Conservation (phyloP, 768 basidiomycete species). For the Pholiota molesta region DNA sequence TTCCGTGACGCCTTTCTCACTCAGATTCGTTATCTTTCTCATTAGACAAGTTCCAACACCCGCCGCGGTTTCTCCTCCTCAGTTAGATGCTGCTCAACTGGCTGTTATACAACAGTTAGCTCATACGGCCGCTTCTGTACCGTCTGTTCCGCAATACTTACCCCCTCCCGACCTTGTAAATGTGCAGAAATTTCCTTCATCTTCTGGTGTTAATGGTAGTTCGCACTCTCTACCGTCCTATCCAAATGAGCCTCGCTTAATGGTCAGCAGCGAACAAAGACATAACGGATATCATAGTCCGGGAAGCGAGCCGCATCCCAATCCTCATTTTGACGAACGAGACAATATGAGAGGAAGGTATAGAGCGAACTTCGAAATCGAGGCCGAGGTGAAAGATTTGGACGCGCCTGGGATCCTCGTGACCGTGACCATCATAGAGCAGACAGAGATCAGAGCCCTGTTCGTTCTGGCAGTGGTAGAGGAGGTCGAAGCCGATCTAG, state of each 20-base stretch:
- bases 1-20: not conserved
- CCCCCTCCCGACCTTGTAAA: slow-evolving; percentile 31
- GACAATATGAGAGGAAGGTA: slow-evolving; percentile 51
- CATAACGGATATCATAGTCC: slow-evolving; percentile 52
- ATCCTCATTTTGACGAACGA: slow-evolving; percentile 55
- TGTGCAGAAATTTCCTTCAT: slow-evolving; percentile 32
- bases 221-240: slow-evolving; percentile 38
- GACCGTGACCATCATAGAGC: slow-evolving; percentile 55
- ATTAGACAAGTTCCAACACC: slow-evolving; percentile 68
- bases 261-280: slow-evolving; percentile 42
- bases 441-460: slow-evolving; percentile 40
- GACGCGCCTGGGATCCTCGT: slow-evolving; percentile 61
- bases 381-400: slow-evolving; percentile 52
- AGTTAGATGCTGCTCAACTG: slow-evolving; percentile 59
- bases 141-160: slow-evolving; percentile 35
- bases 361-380: slow-evolving; percentile 63
- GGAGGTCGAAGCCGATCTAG: slow-evolving; percentile 68
- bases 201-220: slow-evolving; percentile 37
- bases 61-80: slow-evolving; percentile 36
- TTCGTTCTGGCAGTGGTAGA: slow-evolving; percentile 40
- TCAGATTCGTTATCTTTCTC: slow-evolving; percentile 6
- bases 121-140: slow-evolving; percentile 51
- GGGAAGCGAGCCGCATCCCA: slow-evolving; percentile 51
- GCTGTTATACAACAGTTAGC: slow-evolving; percentile 79
- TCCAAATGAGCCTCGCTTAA: slow-evolving; percentile 47